These are phyloP conservation scores for Paramarasmius palmivorus DNA, from an alignment of 1,284 basidiomycete species.

Conservation along the genomic window DNA sequence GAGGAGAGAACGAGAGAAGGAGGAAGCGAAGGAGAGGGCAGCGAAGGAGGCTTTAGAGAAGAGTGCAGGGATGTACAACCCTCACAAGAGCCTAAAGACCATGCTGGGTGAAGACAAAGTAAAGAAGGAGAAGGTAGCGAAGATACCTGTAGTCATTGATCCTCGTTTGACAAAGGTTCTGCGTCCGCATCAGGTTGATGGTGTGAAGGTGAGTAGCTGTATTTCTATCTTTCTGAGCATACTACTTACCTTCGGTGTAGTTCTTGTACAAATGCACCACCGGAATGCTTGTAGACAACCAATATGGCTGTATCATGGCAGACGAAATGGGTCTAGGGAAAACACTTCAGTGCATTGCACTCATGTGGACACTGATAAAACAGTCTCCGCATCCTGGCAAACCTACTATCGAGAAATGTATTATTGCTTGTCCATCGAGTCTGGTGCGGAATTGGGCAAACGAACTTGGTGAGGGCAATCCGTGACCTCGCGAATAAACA, in stretches of 20 bases:
- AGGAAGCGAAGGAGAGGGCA: constrained; percentile 66
- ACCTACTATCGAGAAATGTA: constrained; percentile 93
- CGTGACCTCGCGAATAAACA: neutral
- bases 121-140: constrained; percentile 67
- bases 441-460: constrained; percentile 99
- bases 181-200: constrained; percentile 97
- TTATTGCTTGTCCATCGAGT: constrained; percentile 97
- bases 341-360: constrained; percentile 94
- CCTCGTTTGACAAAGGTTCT: constrained; percentile 86
- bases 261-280: constrained; percentile 96
- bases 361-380: constrained; percentile 96
- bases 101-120: constrained; percentile 79
- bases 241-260: constrained; percentile 36
- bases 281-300: constrained; percentile 89
- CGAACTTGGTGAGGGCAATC: constrained; percentile 70
- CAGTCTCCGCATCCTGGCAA: constrained; percentile 91
- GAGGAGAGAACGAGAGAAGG: constrained; percentile 65
- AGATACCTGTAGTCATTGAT: constrained; percentile 97
- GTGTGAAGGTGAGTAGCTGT: constrained; percentile 77
- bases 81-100: constrained; percentile 88
- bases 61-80: constrained; percentile 74
- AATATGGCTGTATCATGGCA: constrained; percentile 98
- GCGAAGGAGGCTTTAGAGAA: constrained; percentile 68
- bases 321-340: constrained; percentile 99
- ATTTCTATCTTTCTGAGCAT: constrained; percentile 2